Percentiles rank a stretch among this genome's conserved stretches.
Conservation (phyloP, 139 green algal genomes). For the Desmodesmus armatus region DNA sequence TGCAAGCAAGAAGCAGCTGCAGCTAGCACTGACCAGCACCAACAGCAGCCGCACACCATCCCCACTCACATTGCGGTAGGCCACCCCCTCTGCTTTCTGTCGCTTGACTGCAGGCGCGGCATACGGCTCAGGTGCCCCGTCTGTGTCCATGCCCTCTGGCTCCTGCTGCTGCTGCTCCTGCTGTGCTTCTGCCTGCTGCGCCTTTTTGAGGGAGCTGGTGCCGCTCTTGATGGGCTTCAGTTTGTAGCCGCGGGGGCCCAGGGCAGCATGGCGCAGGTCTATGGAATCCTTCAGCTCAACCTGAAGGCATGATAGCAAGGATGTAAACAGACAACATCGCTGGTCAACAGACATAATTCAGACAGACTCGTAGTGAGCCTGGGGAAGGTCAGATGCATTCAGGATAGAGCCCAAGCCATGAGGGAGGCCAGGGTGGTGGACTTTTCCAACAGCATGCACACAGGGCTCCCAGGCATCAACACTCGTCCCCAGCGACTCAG, state of each 20-base stretch:
- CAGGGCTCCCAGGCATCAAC: no score
- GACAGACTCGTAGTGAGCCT: no score
- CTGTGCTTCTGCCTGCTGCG: slow-evolving; percentile 1
- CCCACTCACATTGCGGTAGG: slow-evolving; percentile 49
- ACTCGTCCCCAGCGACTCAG: no score
- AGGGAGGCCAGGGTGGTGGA: no score
- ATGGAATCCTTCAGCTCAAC: slow-evolving; percentile 26
- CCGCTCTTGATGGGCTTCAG: slow-evolving; percentile 35
- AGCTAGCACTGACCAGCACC: not conserved
- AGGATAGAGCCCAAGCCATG: no score
- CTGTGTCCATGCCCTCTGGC: slow-evolving; percentile 51
- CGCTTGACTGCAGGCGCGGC: slow-evolving; percentile 41
- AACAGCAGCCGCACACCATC: not conserved
- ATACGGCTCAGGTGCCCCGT: not conserved
- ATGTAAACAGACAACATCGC: no score
- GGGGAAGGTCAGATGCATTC: no score
- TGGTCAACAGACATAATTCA: no score
- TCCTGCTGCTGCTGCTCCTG: slow-evolving; percentile 34
- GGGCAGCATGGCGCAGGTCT: slow-evolving; percentile 35
- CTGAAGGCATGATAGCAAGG: no score
- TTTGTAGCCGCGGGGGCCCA: slow-evolving; percentile 58
- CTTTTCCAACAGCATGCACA: no score
- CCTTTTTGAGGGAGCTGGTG: slow-evolving; percentile 24
- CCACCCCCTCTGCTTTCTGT: slow-evolving; percentile 37
- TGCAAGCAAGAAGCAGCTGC: no score